A percentile compares a stretch with the other conserved stretches of the same genome.
phyloP scores from a whole-genome alignment of 1,284 basidiomycete genomes.

The Dichomitus squalens region DNA sequence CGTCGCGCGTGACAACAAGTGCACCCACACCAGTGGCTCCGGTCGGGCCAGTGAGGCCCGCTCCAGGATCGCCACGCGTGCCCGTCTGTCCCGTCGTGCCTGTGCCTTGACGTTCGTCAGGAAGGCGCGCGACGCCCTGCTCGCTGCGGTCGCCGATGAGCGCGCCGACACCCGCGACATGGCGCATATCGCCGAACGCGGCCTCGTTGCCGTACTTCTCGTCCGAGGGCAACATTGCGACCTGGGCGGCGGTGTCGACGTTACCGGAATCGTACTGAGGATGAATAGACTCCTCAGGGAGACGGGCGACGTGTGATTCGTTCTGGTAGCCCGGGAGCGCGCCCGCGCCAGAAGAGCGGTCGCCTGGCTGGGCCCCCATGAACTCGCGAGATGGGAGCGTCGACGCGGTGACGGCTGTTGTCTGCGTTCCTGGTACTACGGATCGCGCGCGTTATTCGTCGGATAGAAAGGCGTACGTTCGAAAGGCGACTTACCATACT shows the following conservation, averaged over 20 bases:
- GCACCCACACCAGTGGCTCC: constrained; percentile 6
- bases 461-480: neutral
- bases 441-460: neutral
- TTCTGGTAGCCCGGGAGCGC: constrained; percentile 33
- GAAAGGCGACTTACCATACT: neutral
- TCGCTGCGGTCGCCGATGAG: constrained; percentile 35
- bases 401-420: constrained; percentile 17
- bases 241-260: constrained; percentile 10
- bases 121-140: constrained; percentile 33
- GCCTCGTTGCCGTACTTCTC: constrained; percentile 21
- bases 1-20: neutral
- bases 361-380: constrained; percentile 19
- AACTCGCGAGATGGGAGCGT: constrained; percentile 27
- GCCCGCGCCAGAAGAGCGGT: constrained; percentile 30
- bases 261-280: constrained; percentile 20
- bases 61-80: neutral
- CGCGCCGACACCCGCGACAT: constrained; percentile 31
- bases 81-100: neutral
- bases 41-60: neutral
- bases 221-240: constrained; percentile 19
- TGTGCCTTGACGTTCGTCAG: constrained; percentile 30
- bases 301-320: constrained; percentile 34
- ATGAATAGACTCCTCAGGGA: constrained; percentile 37
- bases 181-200: constrained; percentile 6
- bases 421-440: constrained; percentile 3